Base-by-base conservation (phyloP, 352 stramenopile genomes). In the Pythium brassicae region DNA sequence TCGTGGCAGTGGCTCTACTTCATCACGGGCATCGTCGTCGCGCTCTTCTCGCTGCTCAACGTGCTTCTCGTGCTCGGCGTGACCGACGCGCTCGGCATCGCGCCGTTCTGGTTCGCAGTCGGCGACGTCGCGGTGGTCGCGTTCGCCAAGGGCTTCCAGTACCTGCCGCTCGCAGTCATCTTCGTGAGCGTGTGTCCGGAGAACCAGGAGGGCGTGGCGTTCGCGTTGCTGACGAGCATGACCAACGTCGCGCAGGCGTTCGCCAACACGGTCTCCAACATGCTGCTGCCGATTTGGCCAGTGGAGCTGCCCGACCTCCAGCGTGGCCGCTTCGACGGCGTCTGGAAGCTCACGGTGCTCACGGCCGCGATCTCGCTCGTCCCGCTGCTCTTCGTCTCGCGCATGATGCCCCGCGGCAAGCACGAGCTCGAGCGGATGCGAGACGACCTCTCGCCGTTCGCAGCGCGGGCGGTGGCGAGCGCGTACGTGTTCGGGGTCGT, bases 261-360 rank as follows among this genome's bases (percentile, higher is more conserved):
- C 54, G 68, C 81, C 17, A 71, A 69, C 62, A 93, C 83, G 8
- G 64, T 91, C 26, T 89, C 83, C 32, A 93, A 93, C 51, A 87
- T 89, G 63, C 44, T 93, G 39, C 68, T 93, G 32, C 59, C 60
- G 2, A 53, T 93, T 15, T 93, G 83, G 83, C 75, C 81, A 5
- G 83, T 91, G 17, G 78, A 93, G 45, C 59, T 91, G 0, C 50
- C 53, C 3, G 79, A 93, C 50, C 71, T 93, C 8, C 52, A 77
- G 44, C 63, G 58, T 0, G 72, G 76, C 20, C 51, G 86, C 29
- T 85, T 71, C n/a, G 68, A 63, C 39, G 83, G 83, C 15, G 76
- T 93, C 15, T 93, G 83, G 83, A 92, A 92, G 52, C 69, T 93
- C 27, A 86, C 83, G 11, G 53, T 89, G 10, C 68, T 93, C 29